These are phyloP conservation scores for Hymenochaete sp. DNA, from an alignment of 1,284 basidiomycete species.

Conservation along the genomic window DNA sequence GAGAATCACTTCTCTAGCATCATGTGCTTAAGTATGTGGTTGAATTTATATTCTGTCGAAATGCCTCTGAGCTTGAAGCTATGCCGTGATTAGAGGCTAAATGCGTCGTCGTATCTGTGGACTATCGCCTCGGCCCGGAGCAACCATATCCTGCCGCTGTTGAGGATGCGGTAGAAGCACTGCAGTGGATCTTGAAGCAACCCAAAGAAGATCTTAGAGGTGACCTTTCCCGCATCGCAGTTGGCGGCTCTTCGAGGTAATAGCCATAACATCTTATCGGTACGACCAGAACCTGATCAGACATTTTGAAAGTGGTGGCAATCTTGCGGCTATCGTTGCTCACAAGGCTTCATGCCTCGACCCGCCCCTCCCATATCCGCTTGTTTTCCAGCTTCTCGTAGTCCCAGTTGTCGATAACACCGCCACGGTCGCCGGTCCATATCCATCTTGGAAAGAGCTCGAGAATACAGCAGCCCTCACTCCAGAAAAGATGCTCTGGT, in stretches of 20 bases:
- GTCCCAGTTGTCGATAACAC: slow-evolving; percentile 72
- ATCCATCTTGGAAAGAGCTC: slow-evolving; percentile 52
- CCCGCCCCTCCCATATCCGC: slow-evolving; percentile 41
- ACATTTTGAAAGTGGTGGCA: slow-evolving; percentile 46
- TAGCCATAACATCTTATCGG: background rate
- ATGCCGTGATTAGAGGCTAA: slow-evolving; percentile 25
- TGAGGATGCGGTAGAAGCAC: slow-evolving; percentile 59
- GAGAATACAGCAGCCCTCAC: slow-evolving; percentile 50
- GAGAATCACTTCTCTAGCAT: slow-evolving; percentile 52
- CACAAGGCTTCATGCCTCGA: slow-evolving; percentile 47
- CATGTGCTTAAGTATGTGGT: slow-evolving; percentile 42
- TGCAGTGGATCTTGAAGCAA: slow-evolving; percentile 51
- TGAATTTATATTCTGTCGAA: slow-evolving; percentile 17
- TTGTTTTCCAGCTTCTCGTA: slow-evolving; percentile 55
- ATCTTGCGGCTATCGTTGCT: slow-evolving; percentile 58
- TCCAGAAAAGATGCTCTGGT: slow-evolving; percentile 65
- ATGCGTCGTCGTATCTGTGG: slow-evolving; percentile 52
- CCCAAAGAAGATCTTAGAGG: slow-evolving; percentile 33
- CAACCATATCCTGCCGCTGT: slow-evolving; percentile 66
- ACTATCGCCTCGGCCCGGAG: slow-evolving; percentile 72
- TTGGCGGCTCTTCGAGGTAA: slow-evolving; percentile 65
- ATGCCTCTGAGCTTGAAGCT: slow-evolving; percentile 28
- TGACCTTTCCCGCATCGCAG: slow-evolving; percentile 37
- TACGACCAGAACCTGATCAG: slow-evolving; percentile 5
- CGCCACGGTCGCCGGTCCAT: slow-evolving; percentile 34